These are phyloP conservation scores for Cardiospermum halicacabum DNA, from an alignment of 345 rosid genomes.

Conservation along the genomic window DNA sequence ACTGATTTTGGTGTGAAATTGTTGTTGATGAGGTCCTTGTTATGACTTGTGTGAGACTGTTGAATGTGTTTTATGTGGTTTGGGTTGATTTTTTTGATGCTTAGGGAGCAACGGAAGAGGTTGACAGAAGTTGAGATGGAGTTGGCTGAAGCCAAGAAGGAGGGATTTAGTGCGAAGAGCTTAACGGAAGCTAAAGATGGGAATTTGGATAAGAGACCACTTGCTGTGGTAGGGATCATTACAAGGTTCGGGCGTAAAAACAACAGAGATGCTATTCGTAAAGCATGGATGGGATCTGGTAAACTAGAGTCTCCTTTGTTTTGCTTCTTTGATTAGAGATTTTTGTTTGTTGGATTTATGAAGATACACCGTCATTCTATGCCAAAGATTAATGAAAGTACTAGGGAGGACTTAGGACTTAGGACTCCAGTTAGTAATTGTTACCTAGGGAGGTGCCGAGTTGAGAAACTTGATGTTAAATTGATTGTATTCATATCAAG, in stretches of 20 bases:
- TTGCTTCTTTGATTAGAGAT: neutral
- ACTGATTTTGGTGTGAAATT: too few species aligned
- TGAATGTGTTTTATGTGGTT: neutral
- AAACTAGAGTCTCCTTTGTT: conserved; percentile 15
- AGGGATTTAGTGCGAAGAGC: conserved; percentile 54
- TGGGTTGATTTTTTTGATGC: conserved; percentile 14
- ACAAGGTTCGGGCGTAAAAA: conserved; percentile 69
- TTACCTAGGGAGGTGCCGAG: too few species aligned
- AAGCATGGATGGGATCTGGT: conserved; percentile 95
- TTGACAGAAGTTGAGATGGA: conserved; percentile 65
- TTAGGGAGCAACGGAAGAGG: conserved; percentile 84
- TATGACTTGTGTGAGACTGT: neutral
- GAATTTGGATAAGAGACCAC: conserved; percentile 45
- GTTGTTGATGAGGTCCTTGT: neutral
- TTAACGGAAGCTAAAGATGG: conserved; percentile 25
- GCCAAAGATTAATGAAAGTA: too few species aligned
- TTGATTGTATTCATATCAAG: too few species aligned
- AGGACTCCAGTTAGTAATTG: too few species aligned
- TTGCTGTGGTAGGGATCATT: conserved; percentile 70
- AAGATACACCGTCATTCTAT: neutral
- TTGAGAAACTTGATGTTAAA: too few species aligned
- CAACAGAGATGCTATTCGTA: conserved; percentile 78
- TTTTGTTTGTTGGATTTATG: neutral
- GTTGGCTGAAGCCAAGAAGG: conserved; percentile 54
- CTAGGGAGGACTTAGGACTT: too few species aligned